A percentile compares a stretch with the other conserved stretches of the same genome.
Evolutionary conservation across 2,329 filamentous ascomycete species (phyloP).

Genomic region (Phialophora expanda): DNA sequence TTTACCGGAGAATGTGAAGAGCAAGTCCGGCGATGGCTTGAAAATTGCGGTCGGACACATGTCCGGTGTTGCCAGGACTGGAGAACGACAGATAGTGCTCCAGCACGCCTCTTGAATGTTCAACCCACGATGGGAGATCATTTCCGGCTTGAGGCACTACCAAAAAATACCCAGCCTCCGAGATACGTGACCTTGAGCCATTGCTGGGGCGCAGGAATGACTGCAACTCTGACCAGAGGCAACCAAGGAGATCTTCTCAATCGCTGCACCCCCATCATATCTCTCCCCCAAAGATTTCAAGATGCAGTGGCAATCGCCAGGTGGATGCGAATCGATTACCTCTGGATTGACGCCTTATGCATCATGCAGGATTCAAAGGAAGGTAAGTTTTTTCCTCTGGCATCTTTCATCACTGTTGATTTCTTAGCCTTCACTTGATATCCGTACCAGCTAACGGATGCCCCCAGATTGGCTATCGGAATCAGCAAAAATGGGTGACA

Average conservation of each 20-base stretch:
- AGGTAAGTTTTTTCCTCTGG: background rate
- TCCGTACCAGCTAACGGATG: background rate
- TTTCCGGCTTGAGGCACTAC: background rate
- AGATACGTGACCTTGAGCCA: conserved; percentile 4
- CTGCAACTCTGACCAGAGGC: background rate
- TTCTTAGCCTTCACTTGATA: background rate
- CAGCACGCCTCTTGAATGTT: background rate
- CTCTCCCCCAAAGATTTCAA: background rate
- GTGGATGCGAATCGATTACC: background rate
- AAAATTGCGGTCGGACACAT: background rate
- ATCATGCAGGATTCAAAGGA: conserved; percentile 1
- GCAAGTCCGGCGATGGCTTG: conserved; percentile 3
- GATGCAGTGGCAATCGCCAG: conserved; percentile 6
- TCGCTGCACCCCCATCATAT: background rate
- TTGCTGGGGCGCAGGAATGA: conserved; percentile 4
- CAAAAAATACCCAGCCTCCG: background rate
- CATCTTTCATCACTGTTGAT: background rate
- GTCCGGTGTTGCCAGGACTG: background rate
- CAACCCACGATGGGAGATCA: background rate
- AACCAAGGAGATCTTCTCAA: background rate
- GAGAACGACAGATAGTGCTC: background rate
- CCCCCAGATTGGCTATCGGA: conserved; percentile 22
- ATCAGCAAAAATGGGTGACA: conserved; percentile 28
- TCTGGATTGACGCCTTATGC: conserved; percentile 3
- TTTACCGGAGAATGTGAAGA: background rate